Conservation (phyloP, 495 filamentous ascomycete species). For the Penicillium diatomitis region DNA sequence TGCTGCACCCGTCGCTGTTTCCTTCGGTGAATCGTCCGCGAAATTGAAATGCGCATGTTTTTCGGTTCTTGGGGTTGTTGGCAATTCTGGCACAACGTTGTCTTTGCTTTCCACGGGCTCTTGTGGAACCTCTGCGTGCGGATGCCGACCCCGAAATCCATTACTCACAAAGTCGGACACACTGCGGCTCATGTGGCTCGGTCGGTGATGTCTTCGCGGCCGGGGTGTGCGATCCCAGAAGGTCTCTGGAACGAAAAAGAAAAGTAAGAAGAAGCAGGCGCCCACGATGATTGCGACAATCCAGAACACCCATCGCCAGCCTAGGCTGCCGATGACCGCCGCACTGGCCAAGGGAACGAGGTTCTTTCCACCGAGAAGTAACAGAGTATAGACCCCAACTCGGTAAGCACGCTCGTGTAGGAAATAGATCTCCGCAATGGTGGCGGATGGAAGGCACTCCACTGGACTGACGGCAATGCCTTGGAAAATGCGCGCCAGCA, state of each 20-base stretch:
- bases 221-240: slow-evolving; percentile 88
- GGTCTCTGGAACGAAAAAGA: slow-evolving; percentile 90
- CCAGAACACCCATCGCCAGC: slow-evolving; percentile 84
- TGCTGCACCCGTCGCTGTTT: slow-evolving; percentile 6
- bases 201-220: slow-evolving; percentile 39
- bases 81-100: slow-evolving; percentile 1
- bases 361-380: slow-evolving; percentile 90
- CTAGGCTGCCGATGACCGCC: slow-evolving; percentile 64
- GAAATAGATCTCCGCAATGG: slow-evolving; percentile 95
- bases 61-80: slow-evolving; percentile 9
- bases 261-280: slow-evolving; percentile 62
- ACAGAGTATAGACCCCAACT: slow-evolving; percentile 88
- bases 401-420: slow-evolving; percentile 90
- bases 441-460: slow-evolving; percentile 91
- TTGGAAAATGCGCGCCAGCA: slow-evolving; percentile 77
- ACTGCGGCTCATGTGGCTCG: slow-evolving; percentile 25
- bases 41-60: slow-evolving; percentile 49
- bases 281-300: slow-evolving; percentile 80
- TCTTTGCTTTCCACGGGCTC: slow-evolving; percentile 3
- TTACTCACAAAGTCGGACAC: slow-evolving; percentile 33
- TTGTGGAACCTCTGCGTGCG: slow-evolving; percentile 12
- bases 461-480: slow-evolving; percentile 83
- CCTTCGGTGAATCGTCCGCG: slow-evolving; percentile 23
- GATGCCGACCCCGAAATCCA: slow-evolving; percentile 28
- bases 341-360: slow-evolving; percentile 82